Percentiles rank a stretch among this genome's conserved stretches.
Conservation (phyloP, 495 filamentous ascomycete genomes). For the Aspergillus haitiensis region DNA sequence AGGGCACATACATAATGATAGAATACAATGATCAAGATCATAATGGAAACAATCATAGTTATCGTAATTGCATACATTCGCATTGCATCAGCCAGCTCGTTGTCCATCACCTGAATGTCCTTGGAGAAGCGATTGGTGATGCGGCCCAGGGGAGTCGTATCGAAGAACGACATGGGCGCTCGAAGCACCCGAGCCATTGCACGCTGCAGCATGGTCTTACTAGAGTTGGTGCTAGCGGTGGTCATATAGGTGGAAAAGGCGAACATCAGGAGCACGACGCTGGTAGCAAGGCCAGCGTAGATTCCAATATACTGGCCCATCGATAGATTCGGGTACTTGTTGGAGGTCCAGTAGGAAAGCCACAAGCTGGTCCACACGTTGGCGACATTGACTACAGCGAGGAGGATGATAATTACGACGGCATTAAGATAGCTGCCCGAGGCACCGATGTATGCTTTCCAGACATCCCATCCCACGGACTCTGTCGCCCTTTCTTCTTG, state of each 20-base stretch:
- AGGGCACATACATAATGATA: constrained; percentile 67
- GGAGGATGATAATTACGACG: constrained; percentile 61
- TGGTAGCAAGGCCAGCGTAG: constrained; percentile 73
- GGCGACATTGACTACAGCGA: constrained; percentile 70
- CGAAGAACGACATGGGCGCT: constrained; percentile 96
- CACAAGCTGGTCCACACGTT: constrained; percentile 88
- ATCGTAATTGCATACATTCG: constrained; percentile 90
- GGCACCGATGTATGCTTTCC: constrained; percentile 74
- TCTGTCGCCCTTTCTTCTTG: constrained; percentile 80
- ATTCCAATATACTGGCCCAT: constrained; percentile 79
- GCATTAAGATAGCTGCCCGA: constrained; percentile 75
- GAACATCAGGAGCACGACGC: constrained; percentile 79
- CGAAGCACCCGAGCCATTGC: constrained; percentile 79
- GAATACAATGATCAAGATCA: constrained; percentile 85
- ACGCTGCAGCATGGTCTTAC: constrained; percentile 77
- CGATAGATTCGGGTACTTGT: constrained; percentile 56
- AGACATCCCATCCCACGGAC: constrained; percentile 83
- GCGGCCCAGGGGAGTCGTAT: constrained; percentile 92
- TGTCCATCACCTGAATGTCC: constrained; percentile 95
- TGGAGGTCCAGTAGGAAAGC: constrained; percentile 88
- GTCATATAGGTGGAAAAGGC: constrained; percentile 67
- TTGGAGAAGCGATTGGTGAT: constrained; percentile 97
- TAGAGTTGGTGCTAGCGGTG: constrained; percentile 66
- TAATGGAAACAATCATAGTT: constrained; percentile 74
- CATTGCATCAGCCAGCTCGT: constrained; percentile 84